Evolutionary conservation across 108 stramenopile genomes (phyloP), one percentile per base, ranked within the genome.

Genomic region (Fistulifera pelliculosa): DNA sequence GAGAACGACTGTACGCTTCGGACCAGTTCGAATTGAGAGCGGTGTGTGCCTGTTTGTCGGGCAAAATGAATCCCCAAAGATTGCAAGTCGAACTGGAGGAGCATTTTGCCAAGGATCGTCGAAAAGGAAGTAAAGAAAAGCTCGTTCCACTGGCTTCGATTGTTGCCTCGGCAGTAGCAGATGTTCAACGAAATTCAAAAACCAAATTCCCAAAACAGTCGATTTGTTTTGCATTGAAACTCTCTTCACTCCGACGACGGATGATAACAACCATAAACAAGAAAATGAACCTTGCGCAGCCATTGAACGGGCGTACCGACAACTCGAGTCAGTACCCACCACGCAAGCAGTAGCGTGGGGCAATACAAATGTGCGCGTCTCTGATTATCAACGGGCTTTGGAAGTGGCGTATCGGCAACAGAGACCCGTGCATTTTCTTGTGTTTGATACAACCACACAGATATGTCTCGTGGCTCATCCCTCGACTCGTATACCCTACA

Each of bases 401-500:
- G 80, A 81, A 47, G 75, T 69, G 23, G 83, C 83, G 13, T 39
- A 43, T 22, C 35, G 49, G 17, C 74, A 65, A 52, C 52, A 72
- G 50, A 66, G 88, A 47, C 82, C 88, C 1, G 84, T 90, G n/a
- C 54, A 75, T 22, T 85, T 90, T 60, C 56, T 84, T 5, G 57
- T 75, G 15, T 83, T 22, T 18, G 62, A 1, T 27, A 27, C 0
- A 27, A 42, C 43, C 1, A 39, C 13, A 28, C 22, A 1, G 14
- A 52, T 26, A 44, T 26, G 31, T 26, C n/a, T 13, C 45, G 27
- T 50, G 17, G 38, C 21, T 19, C 42, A 25, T 22, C 14, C 15
- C 13, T 16, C n/a, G 59, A 42, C 11, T 41, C 23, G 45, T 49
- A 14, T 55, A 16, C 0, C 7, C 27, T 1, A 39, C 15, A 41